Percentiles rank a stretch among this genome's conserved stretches.
Evolutionary conservation across 2,329 filamentous ascomycete genomes (phyloP).

Genomic region (Cyphellophora europaea): DNA sequence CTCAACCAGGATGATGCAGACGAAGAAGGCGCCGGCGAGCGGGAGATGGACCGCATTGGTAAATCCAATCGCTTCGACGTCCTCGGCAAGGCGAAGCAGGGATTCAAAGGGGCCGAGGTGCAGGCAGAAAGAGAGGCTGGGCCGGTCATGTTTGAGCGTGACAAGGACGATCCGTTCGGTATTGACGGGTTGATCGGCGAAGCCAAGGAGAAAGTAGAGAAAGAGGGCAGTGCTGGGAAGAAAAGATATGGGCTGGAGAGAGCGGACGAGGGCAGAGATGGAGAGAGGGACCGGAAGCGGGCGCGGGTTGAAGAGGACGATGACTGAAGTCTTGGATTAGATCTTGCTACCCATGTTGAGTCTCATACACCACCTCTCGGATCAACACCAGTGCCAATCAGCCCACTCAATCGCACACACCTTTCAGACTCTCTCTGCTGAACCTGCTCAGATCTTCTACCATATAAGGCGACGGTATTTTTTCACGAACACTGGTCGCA

Average conservation of each 20-base stretch:
- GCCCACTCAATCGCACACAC: too few relatives aligned
- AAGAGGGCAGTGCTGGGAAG: slow-evolving; percentile 47
- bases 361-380: too few relatives aligned
- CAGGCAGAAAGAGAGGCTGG: slow-evolving; percentile 72
- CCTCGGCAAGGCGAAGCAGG: slow-evolving; percentile 69
- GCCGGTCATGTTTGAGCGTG: slow-evolving; percentile 94
- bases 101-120: slow-evolving; percentile 74
- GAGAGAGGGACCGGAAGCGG: slow-evolving; percentile 51
- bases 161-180: slow-evolving; percentile 77
- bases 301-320: slow-evolving; percentile 73
- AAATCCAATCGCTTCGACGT: slow-evolving; percentile 82
- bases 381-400: too few relatives aligned
- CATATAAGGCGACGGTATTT: too few relatives aligned
- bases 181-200: slow-evolving; percentile 90
- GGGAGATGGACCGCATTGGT: slow-evolving; percentile 79
- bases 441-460: too few relatives aligned
- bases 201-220: slow-evolving; percentile 34
- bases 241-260: slow-evolving; percentile 71
- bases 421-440: too few relatives aligned
- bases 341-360: too few relatives aligned
- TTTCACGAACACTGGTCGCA: too few relatives aligned
- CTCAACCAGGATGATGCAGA: slow-evolving; percentile 64
- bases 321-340: slow-evolving; percentile 15
- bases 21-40: slow-evolving; percentile 56
- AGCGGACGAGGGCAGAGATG: slow-evolving; percentile 37